phyloP scores from a whole-genome alignment of 2,329 filamentous ascomycete genomes.

The Hortaea sp. region DNA sequence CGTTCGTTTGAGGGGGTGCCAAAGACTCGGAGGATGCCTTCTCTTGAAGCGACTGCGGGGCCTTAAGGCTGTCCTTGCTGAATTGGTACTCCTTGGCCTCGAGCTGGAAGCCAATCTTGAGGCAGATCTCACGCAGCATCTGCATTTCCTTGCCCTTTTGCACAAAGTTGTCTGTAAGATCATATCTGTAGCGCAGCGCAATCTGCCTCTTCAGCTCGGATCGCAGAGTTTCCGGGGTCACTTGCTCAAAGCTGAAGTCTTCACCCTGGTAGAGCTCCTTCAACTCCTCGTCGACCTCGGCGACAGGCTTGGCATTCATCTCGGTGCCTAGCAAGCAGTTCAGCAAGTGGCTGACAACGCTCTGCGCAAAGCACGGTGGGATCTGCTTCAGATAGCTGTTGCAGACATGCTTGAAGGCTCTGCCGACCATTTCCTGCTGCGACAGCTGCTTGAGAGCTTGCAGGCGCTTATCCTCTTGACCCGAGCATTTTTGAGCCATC shows the following conservation, averaged over 20 bases:
- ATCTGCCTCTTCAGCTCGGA: conserved; percentile 63
- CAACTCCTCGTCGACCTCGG: conserved; percentile 66
- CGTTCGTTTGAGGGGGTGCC: conserved; percentile 24
- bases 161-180: conserved; percentile 59
- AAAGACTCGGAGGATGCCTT: conserved; percentile 23
- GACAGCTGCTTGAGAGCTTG: conserved; percentile 67
- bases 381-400: conserved; percentile 70
- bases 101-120: conserved; percentile 86
- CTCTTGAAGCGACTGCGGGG: conserved; percentile 11
- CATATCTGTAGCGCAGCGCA: conserved; percentile 64
- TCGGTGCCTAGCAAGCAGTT: conserved; percentile 81
- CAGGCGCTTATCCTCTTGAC: conserved; percentile 56
- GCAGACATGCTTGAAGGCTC: conserved; percentile 88
- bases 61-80: conserved; percentile 29
- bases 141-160: conserved; percentile 63
- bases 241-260: conserved; percentile 69
- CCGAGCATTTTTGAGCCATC: conserved; percentile 54
- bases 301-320: conserved; percentile 65
- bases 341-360: conserved; percentile 75
- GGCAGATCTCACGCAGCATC: conserved; percentile 74
- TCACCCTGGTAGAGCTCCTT: conserved; percentile 65
- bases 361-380: conserved; percentile 67
- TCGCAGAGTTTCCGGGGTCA: conserved; percentile 63
- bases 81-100: conserved; percentile 70
- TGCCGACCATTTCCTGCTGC: conserved; percentile 86